These are phyloP conservation scores for Claviceps sp. DNA, from an alignment of 2,329 filamentous ascomycete species.

Conservation along the genomic window DNA sequence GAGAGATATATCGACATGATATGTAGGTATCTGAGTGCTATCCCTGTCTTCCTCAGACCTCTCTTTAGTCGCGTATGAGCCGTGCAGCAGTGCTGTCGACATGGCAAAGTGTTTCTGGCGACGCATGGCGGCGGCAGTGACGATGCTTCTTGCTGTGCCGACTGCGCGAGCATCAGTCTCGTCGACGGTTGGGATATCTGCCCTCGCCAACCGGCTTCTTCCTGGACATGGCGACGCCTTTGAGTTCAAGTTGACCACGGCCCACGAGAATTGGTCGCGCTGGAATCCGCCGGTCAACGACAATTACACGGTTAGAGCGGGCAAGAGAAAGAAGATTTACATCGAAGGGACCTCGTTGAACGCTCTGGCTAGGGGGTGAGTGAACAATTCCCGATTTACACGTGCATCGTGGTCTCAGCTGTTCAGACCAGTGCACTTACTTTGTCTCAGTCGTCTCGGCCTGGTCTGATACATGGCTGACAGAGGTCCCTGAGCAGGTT, in stretches of 20 bases:
- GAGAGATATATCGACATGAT: too few species aligned
- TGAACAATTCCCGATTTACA: not conserved
- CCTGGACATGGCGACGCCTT: conserved; percentile 6
- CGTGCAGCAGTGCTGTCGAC: not conserved
- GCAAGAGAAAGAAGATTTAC: conserved; percentile 7
- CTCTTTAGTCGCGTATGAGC: too few species aligned
- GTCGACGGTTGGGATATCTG: conserved; percentile 7
- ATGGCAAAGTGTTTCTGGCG: not conserved
- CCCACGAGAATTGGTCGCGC: conserved; percentile 9
- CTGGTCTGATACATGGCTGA: not conserved
- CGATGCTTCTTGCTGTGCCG: not conserved
- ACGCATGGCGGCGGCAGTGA: not conserved
- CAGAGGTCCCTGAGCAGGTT: not conserved
- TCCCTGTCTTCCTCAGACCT: too few species aligned
- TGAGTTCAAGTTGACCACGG: conserved; percentile 7
- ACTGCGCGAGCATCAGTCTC: not conserved
- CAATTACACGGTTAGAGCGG: conserved; percentile 9
- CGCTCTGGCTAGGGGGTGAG: conserved; percentile 12
- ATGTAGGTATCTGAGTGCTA: too few species aligned
- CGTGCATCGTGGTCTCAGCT: not conserved
- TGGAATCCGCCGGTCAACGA: conserved; percentile 11
- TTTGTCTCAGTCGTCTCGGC: not conserved
- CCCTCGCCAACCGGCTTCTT: conserved; percentile 9
- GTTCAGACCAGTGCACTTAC: not conserved
- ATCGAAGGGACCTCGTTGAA: conserved; percentile 10